Base-by-base conservation (phyloP, 2,329 filamentous ascomycete species). In the Trichoderma arundinaceum region DNA sequence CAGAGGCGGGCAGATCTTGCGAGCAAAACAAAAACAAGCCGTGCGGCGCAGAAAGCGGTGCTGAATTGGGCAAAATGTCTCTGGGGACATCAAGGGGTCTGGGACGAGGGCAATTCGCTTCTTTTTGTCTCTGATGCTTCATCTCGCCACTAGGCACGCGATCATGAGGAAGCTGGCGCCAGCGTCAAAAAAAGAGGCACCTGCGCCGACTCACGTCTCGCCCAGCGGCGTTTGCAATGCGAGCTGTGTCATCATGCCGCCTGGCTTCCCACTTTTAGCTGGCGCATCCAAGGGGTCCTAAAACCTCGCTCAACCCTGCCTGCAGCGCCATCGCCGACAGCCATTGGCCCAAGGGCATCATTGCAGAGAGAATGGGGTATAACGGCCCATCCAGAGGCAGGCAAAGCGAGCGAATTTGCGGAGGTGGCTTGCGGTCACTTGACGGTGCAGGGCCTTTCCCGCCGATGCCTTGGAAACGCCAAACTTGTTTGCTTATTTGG, bases 351-450 rank as follows among this genome's bases (percentile, higher is more conserved):
- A 28, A 28, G 22, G 22, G 22, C 22, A 28, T 28, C 22, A 28
- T 28, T 28, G 22, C 22, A 48, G 44, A 28, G 53, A 33, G 48
- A 33, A 51, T 32, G 48, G 48, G 48, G 43, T 35, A 38, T 17
- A 38, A 38, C 48, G 48, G 48, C 48, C 48, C 48, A 51, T 51
- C 22, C 19, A 43, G 35, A n/a, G 15, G 44, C 33, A 53, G n/a
- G 38, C 58, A 39, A 35, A 19, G 22, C 60, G 60, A 65, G 62
- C 43, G 39, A 51, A 39, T 53, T 53, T 66, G 64, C 58, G 64
- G 64, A 66, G 64, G 64, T 66, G 64, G 64, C 64, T 52, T 49
- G 57, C 48, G 62, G 62, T 64, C 62, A 64, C 62, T 65, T 65
- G 62, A 65, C 44, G 61, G 52, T 19, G 49, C 51, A 56, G 39